Evolutionary conservation across 768 basidiomycete species (phyloP), one percentile per base, ranked within the genome.

Genomic region (Suillus tomentosus): DNA sequence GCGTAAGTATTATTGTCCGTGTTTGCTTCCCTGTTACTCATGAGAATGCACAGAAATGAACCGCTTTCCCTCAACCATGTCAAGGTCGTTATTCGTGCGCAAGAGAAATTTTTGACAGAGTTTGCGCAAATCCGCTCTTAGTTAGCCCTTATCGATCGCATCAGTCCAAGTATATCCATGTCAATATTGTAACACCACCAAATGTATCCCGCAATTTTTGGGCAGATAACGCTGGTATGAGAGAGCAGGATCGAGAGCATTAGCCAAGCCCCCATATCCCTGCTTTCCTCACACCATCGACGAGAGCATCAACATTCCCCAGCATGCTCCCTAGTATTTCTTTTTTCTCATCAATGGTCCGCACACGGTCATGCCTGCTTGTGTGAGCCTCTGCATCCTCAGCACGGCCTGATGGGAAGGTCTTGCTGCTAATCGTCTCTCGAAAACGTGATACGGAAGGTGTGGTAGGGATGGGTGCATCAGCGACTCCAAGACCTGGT

Each of bases 301-400:
- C 92, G 11, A 96, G 81, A 37, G 91, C 90, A 73, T 96, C 95
- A 3, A 96, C 95, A 73, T 96, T 96, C 4, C 93, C 94, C 51
- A 96, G 76, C 86, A 95, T 89, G 53, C 85, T 88, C 0, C 90
- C 90, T 63, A 96, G 71, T 51, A 92, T 73, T 72, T 87, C 86
- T 75, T 90, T 94, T 79, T 95, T 95, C 78, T 95, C 91, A 64
- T 92, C 89, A 50, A 87, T 93, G 50, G 87, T 90, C 68, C 82
- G 81, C 66, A 78, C 68, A 40, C 66, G 62, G 56, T 65, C 60
- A 3, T 70, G 57, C 34, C 40, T 65, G 73, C 37, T 71, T 61
- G 14, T 65, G 59, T 57, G 72, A 69, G 56, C 65, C 48, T 54
- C 27, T n/a, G 50, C 10, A 31, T 45, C 58, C 34, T 64, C 65